Conservation (phyloP, 441 rosid genomes). For the Melastoma candidum region DNA sequence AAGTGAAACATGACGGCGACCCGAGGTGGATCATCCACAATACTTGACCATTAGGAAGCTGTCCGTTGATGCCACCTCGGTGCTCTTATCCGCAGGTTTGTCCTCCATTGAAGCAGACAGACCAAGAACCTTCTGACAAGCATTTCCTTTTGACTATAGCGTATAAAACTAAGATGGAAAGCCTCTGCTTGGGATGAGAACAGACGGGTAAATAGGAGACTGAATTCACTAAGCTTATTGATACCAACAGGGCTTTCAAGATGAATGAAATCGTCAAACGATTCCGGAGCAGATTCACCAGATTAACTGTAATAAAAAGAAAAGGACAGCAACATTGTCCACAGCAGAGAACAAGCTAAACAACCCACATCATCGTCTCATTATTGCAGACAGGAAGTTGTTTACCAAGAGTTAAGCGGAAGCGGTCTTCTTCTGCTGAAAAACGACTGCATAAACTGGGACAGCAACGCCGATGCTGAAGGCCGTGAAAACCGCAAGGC, state of each 20-base stretch:
- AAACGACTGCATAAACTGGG: constrained; percentile 76
- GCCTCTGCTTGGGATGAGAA: no score
- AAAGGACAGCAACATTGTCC: not conserved
- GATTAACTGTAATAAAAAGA: not conserved
- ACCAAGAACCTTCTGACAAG: not conserved
- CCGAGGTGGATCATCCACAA: constrained; percentile 5
- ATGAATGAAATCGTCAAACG: no score
- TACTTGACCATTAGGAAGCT: not conserved
- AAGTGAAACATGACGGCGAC: not conserved
- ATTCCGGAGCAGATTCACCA: no score
- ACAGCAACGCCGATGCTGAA: constrained; percentile 73
- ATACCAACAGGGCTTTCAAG: no score
- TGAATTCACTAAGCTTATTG: no score
- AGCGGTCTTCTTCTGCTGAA: constrained; percentile 90
- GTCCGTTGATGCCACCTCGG: not conserved
- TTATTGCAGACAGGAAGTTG: not conserved
- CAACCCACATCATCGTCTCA: not conserved
- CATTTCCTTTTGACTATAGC: no score
- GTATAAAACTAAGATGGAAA: no score
- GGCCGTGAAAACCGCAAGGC: constrained; percentile 72
- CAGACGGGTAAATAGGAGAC: no score
- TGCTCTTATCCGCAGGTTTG: constrained; percentile 2
- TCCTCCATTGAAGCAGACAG: not conserved
- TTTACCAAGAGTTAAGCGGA: constrained; percentile 32
- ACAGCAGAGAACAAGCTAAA: constrained; percentile 2